Percentiles rank a stretch among this genome's conserved stretches.
Conservation (phyloP, 225 moss, liverwort and hornwort genomes). For the Pseudoscleropodium purum region DNA sequence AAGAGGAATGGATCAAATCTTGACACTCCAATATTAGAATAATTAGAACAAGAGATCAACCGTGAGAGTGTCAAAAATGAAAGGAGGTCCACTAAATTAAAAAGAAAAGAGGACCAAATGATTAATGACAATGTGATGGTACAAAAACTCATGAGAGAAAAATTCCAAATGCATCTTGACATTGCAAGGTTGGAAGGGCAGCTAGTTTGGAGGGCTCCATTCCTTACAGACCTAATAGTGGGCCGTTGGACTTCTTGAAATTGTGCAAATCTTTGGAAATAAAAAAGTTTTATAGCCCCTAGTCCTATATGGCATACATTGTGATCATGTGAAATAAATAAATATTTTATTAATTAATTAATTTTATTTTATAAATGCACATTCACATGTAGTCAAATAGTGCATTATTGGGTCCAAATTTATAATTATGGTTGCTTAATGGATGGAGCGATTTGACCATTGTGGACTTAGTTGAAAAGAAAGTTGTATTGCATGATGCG, state of each 20-base stretch:
- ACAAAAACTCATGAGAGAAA: neutral
- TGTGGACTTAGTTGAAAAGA: fast-evolving
- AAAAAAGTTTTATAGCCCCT: too few species aligned
- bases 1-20: fast-evolving
- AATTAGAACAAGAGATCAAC: neutral
- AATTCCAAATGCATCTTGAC: neutral
- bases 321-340: too few species aligned
- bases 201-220: fast-evolving
- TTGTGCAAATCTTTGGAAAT: too few species aligned
- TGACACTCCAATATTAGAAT: neutral
- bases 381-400: too few species aligned
- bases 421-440: neutral
- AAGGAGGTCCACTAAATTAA: fast-evolving
- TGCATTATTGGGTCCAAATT: too few species aligned
- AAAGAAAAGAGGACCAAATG: neutral
- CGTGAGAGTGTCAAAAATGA: fast-evolving
- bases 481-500: neutral
- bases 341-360: too few species aligned
- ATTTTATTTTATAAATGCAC: too few species aligned
- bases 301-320: too few species aligned
- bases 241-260: too few species aligned
- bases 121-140: fast-evolving
- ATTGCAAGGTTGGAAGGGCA: neutral
- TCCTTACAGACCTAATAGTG: too few species aligned
- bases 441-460: neutral